Conservation (phyloP, 345 rosid species). For the Melaleuca alternifolia region DNA sequence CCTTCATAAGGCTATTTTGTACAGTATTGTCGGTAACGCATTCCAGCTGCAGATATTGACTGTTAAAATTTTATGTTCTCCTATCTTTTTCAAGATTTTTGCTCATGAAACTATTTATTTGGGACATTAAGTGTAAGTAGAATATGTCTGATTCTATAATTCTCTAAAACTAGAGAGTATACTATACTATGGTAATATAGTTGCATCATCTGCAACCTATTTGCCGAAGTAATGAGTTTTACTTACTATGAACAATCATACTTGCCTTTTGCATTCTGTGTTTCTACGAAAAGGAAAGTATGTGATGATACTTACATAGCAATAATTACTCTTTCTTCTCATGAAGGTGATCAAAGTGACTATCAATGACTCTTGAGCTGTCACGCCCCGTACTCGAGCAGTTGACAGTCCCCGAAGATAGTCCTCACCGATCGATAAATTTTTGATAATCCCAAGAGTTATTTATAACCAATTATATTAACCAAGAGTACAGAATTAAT, state of each 20-base stretch:
- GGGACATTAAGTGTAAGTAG: neutral
- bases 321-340: neutral
- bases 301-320: neutral
- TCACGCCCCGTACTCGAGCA: too few relatives aligned
- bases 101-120: neutral
- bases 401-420: too few relatives aligned
- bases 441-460: too few relatives aligned
- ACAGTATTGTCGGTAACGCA: neutral
- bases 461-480: too few relatives aligned
- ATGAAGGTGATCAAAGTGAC: neutral
- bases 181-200: neutral
- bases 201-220: neutral
- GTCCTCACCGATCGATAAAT: too few relatives aligned
- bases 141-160: neutral
- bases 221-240: neutral
- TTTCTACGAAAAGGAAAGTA: neutral
- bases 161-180: neutral
- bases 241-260: neutral
- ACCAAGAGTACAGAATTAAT: too few relatives aligned
- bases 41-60: neutral
- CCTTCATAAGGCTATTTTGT: neutral
- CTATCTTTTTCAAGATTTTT: neutral
- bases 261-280: neutral
- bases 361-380: neutral
- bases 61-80: neutral